Base-by-base conservation (phyloP, 306 rosid species). In the Amphicarpaea edgeworthii region DNA sequence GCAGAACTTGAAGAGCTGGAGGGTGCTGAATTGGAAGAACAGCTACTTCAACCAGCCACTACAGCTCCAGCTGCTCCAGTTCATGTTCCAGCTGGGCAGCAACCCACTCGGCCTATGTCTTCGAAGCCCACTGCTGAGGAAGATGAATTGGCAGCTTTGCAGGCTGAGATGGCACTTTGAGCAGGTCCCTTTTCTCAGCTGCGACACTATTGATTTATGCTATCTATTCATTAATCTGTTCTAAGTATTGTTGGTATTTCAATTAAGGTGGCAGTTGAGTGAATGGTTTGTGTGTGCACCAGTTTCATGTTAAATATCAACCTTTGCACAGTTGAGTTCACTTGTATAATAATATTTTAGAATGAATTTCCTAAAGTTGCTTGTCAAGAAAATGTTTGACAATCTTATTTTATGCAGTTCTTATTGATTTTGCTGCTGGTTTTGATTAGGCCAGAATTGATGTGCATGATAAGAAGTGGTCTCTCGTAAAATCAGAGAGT, bases 1-100 rank as follows among this genome's bases (percentile, higher is more conserved):
- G 99, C 98, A 26, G 98, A 96, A 81, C 98, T 96, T 38, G 99
- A 96, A 87, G 99, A 96, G 86, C 90, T 96, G 38, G 99, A 96
- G 83, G 93, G 99, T 40, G 94, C 97, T 8, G 99, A 96, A 82
- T 86, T 89, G 93, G 98, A 96, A 89, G 99, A 96, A 69, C 98
- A 90, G 64, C 97, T 96, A 80, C 99, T 96, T 73, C 96, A 96
- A 85, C 99, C 99, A 0, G 93, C 99, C 74, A 89, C 97, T 80
- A 88, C 91, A 43, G 87, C 96, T 65, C 98, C 98, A 42, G 97
- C 91, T 6, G 94, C 99, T 20, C 93, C 93, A 14, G 88, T 90
- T 81, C 91, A 85, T 34, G 90, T 80, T 70, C 97, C 97, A 77
- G 88, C 89, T 5, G 93, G 97, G 59, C 85, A 84, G 62, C 97